Base-by-base conservation (phyloP, 2,329 filamentous ascomycete species). In the Pseudocercospora crystallina region DNA sequence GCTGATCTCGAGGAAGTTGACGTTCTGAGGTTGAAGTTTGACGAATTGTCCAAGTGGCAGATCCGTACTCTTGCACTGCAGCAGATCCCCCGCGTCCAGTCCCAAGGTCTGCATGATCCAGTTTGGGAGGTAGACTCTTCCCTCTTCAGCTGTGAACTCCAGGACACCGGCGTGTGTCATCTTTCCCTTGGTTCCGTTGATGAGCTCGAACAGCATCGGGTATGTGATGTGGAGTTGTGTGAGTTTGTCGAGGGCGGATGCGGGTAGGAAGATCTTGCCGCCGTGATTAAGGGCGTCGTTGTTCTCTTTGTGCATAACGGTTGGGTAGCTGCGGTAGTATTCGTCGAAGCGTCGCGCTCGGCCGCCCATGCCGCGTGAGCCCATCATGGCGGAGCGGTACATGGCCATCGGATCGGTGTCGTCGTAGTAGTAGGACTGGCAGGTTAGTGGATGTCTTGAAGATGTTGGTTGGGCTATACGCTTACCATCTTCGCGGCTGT, bases 141-240 rank as follows among this genome's bases (percentile, higher is more conserved):
- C 94, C 71, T 99, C 94, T 68, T 99, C 94, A 3, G 94, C 94
- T 49, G 96, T 94, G 67, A 99, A 99, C 72, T 99, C 94, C 57
- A 99, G 73, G 14, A 99, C 94, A 76, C 94, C 94, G 5, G 89
- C 91, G 72, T 99, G 94, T 20, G 92, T 94, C 68, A 87, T 86
- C 69, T 80, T 86, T 26, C 83, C 83, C 67, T 85, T 86, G 56
- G 86, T 83, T 17, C 91, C 90, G 68, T 97, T 99, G 63, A 89
- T 87, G 60, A 99, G 80, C 80, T 99, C 92, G 76, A 99, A 95
- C 60, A 97, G 82, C 78, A 99, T 89, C 7, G 94, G 94, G 77
- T 96, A 99, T 69, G 95, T 91, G 56, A 99, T 95, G 72, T 97
- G 92, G 12, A 99, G 77, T 66, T 91, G 83, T 12, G 94, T 96